These are phyloP conservation scores for Yamadazyma trypodendri DNA, from an alignment of 1,139 yeast species.

Conservation along the genomic window DNA sequence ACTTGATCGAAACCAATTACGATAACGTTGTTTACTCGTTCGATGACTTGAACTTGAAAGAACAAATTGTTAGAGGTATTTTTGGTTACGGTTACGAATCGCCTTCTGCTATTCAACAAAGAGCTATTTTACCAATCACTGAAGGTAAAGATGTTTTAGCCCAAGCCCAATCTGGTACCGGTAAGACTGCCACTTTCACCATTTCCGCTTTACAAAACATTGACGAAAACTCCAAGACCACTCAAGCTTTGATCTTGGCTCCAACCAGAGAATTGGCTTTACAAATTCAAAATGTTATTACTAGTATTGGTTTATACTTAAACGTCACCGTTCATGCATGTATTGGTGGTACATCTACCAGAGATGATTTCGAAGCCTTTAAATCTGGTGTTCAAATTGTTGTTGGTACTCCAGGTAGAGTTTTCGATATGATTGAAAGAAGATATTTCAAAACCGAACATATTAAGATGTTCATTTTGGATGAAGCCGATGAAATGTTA, in stretches of 20 bases:
- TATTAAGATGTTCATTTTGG: constrained; percentile 95
- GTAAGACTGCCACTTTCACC: constrained; percentile 99
- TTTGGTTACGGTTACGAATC: constrained; percentile 97
- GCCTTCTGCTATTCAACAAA: constrained; percentile 97
- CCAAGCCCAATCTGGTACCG: constrained; percentile 99
- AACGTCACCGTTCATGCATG: constrained; percentile 95
- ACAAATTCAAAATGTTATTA: constrained; percentile 95
- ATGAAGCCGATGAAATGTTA: constrained; percentile 99
- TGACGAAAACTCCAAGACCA: constrained; percentile 70
- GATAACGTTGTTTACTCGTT: constrained; percentile 91
- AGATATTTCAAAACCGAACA: constrained; percentile 85
- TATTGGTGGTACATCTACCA: constrained; percentile 95
- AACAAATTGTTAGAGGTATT: constrained; percentile 79
- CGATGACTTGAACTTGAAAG: constrained; percentile 84
- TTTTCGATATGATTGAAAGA: constrained; percentile 94
- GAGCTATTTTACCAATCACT: constrained; percentile 95
- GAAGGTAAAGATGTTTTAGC: constrained; percentile 97
- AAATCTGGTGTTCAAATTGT: constrained; percentile 93
- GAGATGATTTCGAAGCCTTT: constrained; percentile 90
- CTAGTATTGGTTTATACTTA: constrained; percentile 92
- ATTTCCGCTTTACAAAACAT: constrained; percentile 95
- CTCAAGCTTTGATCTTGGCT: constrained; percentile 93
- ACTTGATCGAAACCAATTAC: constrained; percentile 92
- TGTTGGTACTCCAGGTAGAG: constrained; percentile 99
- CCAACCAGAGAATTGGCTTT: constrained; percentile 99